A percentile compares a stretch with the other conserved stretches of the same genome.
These are phyloP conservation scores for Loxodes magnus DNA, from an alignment of 73 alveolate genomes.

Conservation along the genomic window DNA sequence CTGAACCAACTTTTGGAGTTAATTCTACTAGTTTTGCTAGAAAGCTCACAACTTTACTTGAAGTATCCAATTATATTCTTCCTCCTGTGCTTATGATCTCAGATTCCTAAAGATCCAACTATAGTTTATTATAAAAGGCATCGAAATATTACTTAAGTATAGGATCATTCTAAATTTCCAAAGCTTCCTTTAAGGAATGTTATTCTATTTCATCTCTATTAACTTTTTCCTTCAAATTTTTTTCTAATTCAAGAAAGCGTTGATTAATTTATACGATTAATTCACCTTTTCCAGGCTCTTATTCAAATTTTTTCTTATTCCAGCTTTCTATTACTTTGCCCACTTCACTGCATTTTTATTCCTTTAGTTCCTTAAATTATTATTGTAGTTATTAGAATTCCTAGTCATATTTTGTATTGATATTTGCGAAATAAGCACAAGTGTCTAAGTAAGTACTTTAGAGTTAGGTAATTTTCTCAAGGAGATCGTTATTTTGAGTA, in stretches of 20 bases:
- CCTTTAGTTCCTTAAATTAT: too few relatives aligned
- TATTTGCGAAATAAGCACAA: too few relatives aligned
- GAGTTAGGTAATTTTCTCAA: too few relatives aligned
- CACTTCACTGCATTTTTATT: background rate
- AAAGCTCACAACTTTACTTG: background rate
- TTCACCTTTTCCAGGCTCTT: background rate
- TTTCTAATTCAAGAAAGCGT: background rate
- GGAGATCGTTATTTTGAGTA: too few relatives aligned
- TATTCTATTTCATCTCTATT: background rate
- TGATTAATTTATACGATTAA: background rate
- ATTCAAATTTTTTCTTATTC: background rate
- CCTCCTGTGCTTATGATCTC: background rate
- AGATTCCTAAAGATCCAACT: background rate
- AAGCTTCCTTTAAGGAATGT: background rate
- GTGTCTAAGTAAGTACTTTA: too few relatives aligned
- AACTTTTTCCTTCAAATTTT: too few relatives aligned
- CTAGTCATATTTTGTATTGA: too few relatives aligned
- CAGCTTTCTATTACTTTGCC: background rate
- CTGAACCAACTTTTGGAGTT: background rate
- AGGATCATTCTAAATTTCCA: background rate
- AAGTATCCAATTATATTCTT: too few relatives aligned
- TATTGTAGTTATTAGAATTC: too few relatives aligned
- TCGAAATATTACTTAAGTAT: background rate
- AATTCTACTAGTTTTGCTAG: background rate
- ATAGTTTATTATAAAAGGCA: background rate